Percentiles rank a stretch among this genome's conserved stretches.
phyloP scores from a whole-genome alignment of 139 green algal species.

The Monoraphidium neglectum region DNA sequence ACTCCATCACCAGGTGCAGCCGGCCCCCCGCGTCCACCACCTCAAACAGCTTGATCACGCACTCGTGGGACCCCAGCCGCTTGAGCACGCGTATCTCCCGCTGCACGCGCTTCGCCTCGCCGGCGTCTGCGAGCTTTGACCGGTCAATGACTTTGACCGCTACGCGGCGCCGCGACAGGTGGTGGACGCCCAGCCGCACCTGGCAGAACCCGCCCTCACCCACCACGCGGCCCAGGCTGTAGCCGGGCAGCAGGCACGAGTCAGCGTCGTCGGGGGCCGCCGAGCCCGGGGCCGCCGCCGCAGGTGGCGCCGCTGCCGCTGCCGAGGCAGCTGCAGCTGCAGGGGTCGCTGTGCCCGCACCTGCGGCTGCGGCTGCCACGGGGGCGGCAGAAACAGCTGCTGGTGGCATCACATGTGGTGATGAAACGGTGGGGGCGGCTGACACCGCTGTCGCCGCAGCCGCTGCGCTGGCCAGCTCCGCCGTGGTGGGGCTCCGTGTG shows the following conservation, averaged over 20 bases:
- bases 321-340: neutral
- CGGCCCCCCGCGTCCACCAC: slow-evolving; percentile 64
- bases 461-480: no score
- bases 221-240: slow-evolving; percentile 76
- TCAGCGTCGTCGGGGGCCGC: neutral
- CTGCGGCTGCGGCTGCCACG: slow-evolving; percentile 1
- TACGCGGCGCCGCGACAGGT: slow-evolving; percentile 64
- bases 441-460: no score
- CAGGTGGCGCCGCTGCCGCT: neutral
- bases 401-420: no score
- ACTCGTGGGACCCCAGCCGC: slow-evolving; percentile 61
- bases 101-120: slow-evolving; percentile 63
- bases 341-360: neutral
- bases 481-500: no score
- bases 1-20: slow-evolving; percentile 92
- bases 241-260: slow-evolving; percentile 60
- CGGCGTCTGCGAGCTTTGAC: slow-evolving; percentile 62
- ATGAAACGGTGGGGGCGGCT: no score
- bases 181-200: slow-evolving; percentile 68
- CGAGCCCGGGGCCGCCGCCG: neutral
- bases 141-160: slow-evolving; percentile 92
- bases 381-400: no score
- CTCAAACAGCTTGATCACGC: slow-evolving; percentile 76
- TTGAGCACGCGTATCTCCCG: slow-evolving; percentile 86
- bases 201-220: slow-evolving; percentile 89